Evolutionary conservation across 768 basidiomycete genomes (phyloP).

Genomic region (Leucocoprinus sp.): DNA sequence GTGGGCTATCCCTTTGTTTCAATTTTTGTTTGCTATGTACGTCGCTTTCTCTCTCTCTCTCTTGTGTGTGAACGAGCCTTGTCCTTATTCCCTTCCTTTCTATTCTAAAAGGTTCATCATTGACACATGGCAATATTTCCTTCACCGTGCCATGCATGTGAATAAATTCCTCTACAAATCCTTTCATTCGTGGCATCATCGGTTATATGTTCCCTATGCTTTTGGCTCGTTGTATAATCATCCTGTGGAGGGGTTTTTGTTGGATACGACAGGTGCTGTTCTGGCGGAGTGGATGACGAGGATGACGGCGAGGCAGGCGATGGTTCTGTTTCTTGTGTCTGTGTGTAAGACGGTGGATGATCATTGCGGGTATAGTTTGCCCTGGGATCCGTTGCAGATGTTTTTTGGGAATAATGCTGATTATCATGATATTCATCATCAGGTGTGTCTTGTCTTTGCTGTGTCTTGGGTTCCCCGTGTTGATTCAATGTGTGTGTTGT

Average conservation of each 20-base stretch:
- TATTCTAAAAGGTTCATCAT: conserved; percentile 87
- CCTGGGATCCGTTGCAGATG: conserved; percentile 88
- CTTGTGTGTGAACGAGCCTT: neutral
- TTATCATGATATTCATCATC: conserved; percentile 98
- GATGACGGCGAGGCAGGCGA: conserved; percentile 77
- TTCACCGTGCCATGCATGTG: conserved; percentile 86
- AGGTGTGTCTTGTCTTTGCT: conserved; percentile 39
- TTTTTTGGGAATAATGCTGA: conserved; percentile 86
- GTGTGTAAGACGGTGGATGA: conserved; percentile 93
- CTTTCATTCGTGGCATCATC: conserved; percentile 91
- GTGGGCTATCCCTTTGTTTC: conserved; percentile 79
- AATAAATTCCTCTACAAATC: conserved; percentile 88
- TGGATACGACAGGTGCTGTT: conserved; percentile 77
- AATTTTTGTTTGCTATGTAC: conserved; percentile 77
- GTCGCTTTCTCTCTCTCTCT: conserved; percentile 25
- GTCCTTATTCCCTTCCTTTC: neutral
- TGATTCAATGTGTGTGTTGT: conserved; percentile 1
- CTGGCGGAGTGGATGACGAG: conserved; percentile 62
- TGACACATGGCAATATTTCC: conserved; percentile 98
- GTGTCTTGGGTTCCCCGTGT: neutral
- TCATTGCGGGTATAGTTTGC: conserved; percentile 85
- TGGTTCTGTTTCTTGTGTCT: conserved; percentile 74
- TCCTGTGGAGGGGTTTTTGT: conserved; percentile 85
- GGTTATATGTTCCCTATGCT: conserved; percentile 94
- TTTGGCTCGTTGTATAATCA: conserved; percentile 98